Base-by-base conservation (phyloP, 2,329 filamentous ascomycete species). In the Phialophora tarda region DNA sequence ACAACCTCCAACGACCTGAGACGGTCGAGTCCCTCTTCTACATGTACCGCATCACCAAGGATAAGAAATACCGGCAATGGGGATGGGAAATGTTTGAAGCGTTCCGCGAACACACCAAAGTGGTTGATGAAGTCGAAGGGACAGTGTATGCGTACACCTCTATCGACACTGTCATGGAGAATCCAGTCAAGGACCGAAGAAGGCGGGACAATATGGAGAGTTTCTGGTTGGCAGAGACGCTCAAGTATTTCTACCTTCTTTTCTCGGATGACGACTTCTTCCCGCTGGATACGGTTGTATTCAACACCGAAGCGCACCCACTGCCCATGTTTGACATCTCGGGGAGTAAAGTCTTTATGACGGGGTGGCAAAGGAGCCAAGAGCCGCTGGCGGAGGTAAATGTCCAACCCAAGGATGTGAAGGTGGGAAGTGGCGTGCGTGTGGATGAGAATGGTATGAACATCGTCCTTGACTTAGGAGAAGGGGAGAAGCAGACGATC, bases 61-160 rank as follows among this genome's bases (percentile, higher is more conserved):
- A 99, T 69, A 83, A 86, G 47, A 89, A 88, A 71, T 99, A 99
- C 79, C 87, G 95, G 28, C 88, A 97, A 74, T 98, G 94, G 94
- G 95, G 95, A 14, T 99, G 95, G 95, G 90, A 97, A 73, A 98
- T 99, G 89, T 99, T 99, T 81, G 89, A 92, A 77, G 88, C 90
- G 0, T 99, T 99, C 76, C 84, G 94, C 78, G 89, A 92, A 74
- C 86, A 97, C 78, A 96, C 92, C 0, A 87, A 90, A 6, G 90
- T 97, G 2, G 84, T 87, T 51, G 89, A 93, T 47, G 88, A 88
- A 44, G 88, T 74, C 26, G 32, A 65, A 2, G 64, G 70, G 48
- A 58, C 71, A 34, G 34, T 72, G 4, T 73, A 71, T 44, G 71
- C 69, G 6, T 74, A 73, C 54, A 68, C 71, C 17, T 68, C 70